Conservation (phyloP, 208 protist species). For the Trypanosoma vivax region DNA sequence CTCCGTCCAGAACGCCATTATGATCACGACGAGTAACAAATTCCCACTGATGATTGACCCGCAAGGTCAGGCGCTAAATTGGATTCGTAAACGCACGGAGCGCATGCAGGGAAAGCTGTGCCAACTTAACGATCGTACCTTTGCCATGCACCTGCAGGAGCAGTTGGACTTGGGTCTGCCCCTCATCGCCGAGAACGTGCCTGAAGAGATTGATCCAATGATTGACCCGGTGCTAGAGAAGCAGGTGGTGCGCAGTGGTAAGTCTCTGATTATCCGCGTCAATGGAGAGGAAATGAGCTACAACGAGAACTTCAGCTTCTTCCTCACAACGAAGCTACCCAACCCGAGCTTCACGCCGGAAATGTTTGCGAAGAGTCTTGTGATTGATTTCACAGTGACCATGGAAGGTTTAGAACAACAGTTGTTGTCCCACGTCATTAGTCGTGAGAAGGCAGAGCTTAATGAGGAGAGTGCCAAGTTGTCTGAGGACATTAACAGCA, state of each 20-base stretch:
- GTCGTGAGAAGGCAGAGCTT: conserved; percentile 95
- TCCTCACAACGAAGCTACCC: conserved; percentile 97
- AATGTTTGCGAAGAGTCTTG: conserved; percentile 95
- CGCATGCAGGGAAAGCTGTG: conserved; percentile 84
- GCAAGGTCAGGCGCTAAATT: conserved; percentile 96
- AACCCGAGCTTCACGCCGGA: conserved; percentile 99
- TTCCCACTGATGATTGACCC: conserved; percentile 98
- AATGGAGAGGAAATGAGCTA: conserved; percentile 91
- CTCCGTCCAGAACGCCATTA: conserved; percentile 99
- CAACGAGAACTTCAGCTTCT: conserved; percentile 93
- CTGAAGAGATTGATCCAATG: conserved; percentile 97
- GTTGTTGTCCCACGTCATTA: conserved; percentile 95
- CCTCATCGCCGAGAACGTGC: conserved; percentile 96
- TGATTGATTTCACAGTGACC: conserved; percentile 99
- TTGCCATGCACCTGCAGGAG: conserved; percentile 92
- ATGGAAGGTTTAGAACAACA: conserved; percentile 96
- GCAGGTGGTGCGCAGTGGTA: conserved; percentile 84
- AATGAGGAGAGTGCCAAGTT: conserved; percentile 95
- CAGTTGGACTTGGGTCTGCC: conserved; percentile 85
- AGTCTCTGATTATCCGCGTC: conserved; percentile 86
- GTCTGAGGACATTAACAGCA: conserved; percentile 94
- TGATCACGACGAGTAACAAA: conserved; percentile 94
- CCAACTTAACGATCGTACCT: conserved; percentile 90
- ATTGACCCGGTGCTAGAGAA: conserved; percentile 98
- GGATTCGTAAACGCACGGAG: conserved; percentile 91